Conservation (phyloP, 2,329 filamentous ascomycete genomes). For the Hypoxylon sp. region DNA sequence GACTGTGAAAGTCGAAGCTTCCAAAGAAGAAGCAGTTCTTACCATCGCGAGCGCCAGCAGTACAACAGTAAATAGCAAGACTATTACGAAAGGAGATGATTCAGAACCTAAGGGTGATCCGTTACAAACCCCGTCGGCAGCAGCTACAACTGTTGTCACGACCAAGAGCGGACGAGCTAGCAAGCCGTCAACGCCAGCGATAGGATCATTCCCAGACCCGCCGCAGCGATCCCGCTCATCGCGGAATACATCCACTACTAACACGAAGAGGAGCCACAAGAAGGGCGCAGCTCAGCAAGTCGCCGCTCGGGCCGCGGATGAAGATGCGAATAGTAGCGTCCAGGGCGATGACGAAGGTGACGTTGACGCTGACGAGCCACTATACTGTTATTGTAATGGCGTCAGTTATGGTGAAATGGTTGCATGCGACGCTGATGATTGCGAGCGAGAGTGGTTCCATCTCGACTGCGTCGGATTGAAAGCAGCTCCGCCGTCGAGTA, state of each 20-base stretch:
- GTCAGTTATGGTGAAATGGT: constrained; percentile 90
- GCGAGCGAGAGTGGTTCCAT: constrained; percentile 86
- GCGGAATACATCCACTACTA: constrained; percentile 57
- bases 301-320: constrained; percentile 58
- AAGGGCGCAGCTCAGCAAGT: constrained; percentile 64
- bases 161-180: constrained; percentile 77
- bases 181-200: constrained; percentile 75
- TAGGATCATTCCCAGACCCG: constrained; percentile 72
- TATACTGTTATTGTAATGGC: constrained; percentile 85
- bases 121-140: constrained; percentile 56
- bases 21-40: constrained; percentile 54
- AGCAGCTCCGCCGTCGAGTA: constrained; percentile 81
- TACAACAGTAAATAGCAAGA: constrained; percentile 57
- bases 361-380: constrained; percentile 77
- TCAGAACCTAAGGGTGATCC: constrained; percentile 61
- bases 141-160: constrained; percentile 61
- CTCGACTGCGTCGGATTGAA: constrained; percentile 84
- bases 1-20: constrained; percentile 57
- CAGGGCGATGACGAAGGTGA: constrained; percentile 70
- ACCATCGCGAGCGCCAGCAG: constrained; percentile 49
- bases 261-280: constrained; percentile 71
- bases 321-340: constrained; percentile 61
- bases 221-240: constrained; percentile 67
- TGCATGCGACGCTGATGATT: constrained; percentile 81
- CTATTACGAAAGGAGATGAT: constrained; percentile 62